Conservation (phyloP, 257 asterid species). For the Nicotiana obtusifolia region DNA sequence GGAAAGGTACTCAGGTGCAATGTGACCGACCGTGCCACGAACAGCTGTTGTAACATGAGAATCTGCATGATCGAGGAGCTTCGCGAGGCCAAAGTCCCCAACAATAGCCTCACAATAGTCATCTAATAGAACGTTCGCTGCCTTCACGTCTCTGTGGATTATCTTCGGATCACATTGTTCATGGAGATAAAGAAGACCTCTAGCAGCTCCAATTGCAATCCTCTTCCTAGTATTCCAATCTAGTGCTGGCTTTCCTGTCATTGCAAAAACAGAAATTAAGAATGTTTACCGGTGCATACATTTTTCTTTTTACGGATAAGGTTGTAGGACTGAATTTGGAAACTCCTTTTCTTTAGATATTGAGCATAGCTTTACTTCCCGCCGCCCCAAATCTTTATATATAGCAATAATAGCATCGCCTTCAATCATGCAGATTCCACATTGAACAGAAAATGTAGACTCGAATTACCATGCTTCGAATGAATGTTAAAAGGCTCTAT, state of each 20-base stretch:
- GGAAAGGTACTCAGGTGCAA: conserved; percentile 93
- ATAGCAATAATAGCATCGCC: too few species aligned
- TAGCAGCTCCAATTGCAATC: conserved; percentile 84
- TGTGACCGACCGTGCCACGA: conserved; percentile 96
- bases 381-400: too few species aligned
- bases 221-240: conserved; percentile 87
- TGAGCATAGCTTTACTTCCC: too few species aligned
- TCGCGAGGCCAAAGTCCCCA: conserved; percentile 96
- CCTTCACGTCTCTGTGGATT: conserved; percentile 94
- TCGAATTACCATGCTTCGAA: too few species aligned
- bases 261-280: background rate
- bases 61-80: conserved; percentile 85
- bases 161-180: conserved; percentile 99
- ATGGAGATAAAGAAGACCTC: conserved; percentile 86
- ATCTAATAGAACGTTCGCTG: conserved; percentile 80
- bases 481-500: too few species aligned
- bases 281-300: background rate
- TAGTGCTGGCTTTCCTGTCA: conserved; percentile 64
- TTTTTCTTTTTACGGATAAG: background rate
- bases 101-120: conserved; percentile 81
- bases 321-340: background rate
- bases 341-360: too few species aligned
- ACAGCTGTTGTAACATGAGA: conserved; percentile 98
- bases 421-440: background rate
- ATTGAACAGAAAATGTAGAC: background rate